Conservation (phyloP, 2,329 filamentous ascomycete species). For the Colletotrichum tofieldiae region DNA sequence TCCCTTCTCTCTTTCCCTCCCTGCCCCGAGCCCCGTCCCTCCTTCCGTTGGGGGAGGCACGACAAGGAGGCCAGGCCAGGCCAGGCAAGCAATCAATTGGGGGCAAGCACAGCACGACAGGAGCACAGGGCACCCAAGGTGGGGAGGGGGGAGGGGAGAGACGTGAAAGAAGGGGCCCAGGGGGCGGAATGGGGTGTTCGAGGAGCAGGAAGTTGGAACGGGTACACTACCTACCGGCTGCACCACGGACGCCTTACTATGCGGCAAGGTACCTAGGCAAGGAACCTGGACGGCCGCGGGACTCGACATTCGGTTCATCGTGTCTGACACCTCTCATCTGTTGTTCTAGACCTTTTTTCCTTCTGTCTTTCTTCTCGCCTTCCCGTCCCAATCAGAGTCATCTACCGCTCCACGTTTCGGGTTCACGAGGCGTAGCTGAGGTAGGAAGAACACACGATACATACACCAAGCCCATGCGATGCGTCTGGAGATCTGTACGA, state of each 20-base stretch:
- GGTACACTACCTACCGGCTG: constrained; percentile 31
- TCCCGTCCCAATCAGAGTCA: constrained; percentile 16
- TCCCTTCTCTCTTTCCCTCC: no score
- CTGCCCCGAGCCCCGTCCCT: no score
- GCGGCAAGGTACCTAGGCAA: neutral
- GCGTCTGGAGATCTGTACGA: neutral
- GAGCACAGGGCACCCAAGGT: constrained; percentile 28
- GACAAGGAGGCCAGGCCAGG: constrained; percentile 2
- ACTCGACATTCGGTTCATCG: neutral
- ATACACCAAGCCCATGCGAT: neutral
- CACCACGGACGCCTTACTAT: neutral
- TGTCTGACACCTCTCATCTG: constrained; percentile 27
- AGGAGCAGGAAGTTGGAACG: constrained; percentile 4
- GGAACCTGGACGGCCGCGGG: constrained; percentile 7
- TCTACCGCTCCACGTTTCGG: constrained; percentile 11
- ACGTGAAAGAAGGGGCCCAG: neutral
- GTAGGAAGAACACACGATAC: neutral
- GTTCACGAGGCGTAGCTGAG: neutral
- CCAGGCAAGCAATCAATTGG: constrained; percentile 31
- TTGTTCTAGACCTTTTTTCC: constrained; percentile 16
- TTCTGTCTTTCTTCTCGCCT: neutral
- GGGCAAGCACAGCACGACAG: constrained; percentile 14
- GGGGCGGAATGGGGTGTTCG: constrained; percentile 3
- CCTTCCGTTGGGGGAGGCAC: neutral
- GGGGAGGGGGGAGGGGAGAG: neutral